A percentile compares a stretch with the other conserved stretches of the same genome.
Evolutionary conservation across 352 stramenopile species (phyloP).

Genomic region (Pythium aristosporum): DNA sequence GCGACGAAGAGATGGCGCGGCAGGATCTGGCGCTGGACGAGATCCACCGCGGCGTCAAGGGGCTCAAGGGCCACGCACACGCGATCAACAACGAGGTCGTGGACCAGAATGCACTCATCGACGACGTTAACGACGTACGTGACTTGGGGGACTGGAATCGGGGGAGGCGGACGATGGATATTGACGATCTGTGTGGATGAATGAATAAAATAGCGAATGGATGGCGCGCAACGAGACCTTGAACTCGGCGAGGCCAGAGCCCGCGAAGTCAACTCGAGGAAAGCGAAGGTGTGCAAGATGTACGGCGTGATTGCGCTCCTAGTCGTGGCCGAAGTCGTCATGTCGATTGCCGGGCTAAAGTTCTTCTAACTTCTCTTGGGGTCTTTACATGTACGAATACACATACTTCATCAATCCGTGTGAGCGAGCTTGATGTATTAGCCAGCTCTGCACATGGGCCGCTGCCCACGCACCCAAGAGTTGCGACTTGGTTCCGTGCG

Average conservation of each 20-base stretch:
- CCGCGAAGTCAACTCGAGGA: conserved; percentile 67
- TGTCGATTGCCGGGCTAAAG: conserved; percentile 21
- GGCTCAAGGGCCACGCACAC: conserved; percentile 79
- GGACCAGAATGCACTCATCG: conserved; percentile 81
- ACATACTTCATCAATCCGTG: not conserved
- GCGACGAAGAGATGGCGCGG: conserved; percentile 47
- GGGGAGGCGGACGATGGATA: not conserved
- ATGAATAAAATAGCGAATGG: conserved; percentile 25
- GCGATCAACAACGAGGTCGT: conserved; percentile 85
- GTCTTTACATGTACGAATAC: conserved; percentile 17
- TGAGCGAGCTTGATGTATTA: not conserved
- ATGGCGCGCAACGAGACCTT: conserved; percentile 42
- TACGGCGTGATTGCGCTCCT: conserved; percentile 71
- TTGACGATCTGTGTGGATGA: conserved; percentile 11
- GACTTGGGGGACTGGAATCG: too few species aligned
- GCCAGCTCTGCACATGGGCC: not conserved
- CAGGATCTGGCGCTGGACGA: conserved; percentile 79
- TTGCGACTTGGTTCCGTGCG: too few species aligned
- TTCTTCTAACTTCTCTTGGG: conserved; percentile 10
- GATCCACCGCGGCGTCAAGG: conserved; percentile 73
- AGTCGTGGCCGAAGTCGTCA: conserved; percentile 36
- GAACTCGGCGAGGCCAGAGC: conserved; percentile 61
- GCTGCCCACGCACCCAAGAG: too few species aligned
- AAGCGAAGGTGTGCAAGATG: conserved; percentile 82
- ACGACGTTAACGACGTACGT: conserved; percentile 72